A percentile compares a stretch with the other conserved stretches of the same genome.
phyloP scores from a whole-genome alignment of 495 filamentous ascomycete species.

The Oidiodendron maius region DNA sequence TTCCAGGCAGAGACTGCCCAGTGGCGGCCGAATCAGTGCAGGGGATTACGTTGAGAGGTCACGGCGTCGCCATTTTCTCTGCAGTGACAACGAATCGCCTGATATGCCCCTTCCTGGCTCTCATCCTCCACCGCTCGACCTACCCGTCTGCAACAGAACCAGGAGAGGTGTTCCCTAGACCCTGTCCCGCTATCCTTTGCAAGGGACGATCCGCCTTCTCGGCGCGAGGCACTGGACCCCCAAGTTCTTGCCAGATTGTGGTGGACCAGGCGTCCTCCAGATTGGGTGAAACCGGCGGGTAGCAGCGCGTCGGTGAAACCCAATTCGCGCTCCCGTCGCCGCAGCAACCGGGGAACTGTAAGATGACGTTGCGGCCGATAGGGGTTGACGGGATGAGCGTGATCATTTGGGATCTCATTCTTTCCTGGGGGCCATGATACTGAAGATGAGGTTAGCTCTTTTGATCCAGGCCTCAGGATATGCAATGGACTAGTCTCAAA shows the following conservation, averaged over 20 bases:
- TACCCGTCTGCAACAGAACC: no score
- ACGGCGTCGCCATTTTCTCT: not conserved
- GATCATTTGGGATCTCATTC: no score
- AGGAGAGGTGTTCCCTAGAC: no score
- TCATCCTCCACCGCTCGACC: not conserved
- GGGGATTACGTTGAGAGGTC: constrained; percentile 14
- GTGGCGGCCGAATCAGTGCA: constrained; percentile 6
- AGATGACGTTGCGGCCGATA: constrained; percentile 2
- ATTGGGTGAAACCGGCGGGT: not conserved
- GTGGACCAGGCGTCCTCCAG: not conserved
- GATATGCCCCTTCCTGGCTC: not conserved
- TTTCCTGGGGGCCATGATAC: no score
- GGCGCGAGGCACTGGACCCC: not conserved
- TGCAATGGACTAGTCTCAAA: no score
- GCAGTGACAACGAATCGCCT: constrained; percentile 5
- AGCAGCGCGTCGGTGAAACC: not conserved
- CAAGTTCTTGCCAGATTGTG: not conserved
- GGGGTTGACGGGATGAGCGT: no score
- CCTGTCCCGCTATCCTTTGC: no score
- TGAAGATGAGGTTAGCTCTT: no score
- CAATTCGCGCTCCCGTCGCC: not conserved
- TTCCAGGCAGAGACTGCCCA: constrained; percentile 8
- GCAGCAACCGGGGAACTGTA: not conserved
- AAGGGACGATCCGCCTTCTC: constrained; percentile 5
- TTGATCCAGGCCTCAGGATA: no score